Base-by-base conservation (phyloP, 106 monocot species). In the Dendrobium huoshanense region DNA sequence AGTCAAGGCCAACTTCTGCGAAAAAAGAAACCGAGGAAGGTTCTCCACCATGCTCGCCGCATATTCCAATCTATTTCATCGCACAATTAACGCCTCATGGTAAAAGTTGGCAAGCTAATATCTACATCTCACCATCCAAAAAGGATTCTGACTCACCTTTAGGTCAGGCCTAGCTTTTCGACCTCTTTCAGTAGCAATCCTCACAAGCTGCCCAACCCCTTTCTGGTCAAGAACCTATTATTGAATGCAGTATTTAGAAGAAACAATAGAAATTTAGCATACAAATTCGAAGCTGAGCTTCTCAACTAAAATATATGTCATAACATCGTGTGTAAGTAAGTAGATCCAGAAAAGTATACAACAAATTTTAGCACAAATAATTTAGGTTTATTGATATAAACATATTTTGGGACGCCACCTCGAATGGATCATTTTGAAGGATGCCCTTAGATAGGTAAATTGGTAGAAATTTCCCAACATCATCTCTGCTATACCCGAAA, bases 401-500 rank as follows among this genome's bases (percentile, higher is more conserved):
- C 61, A 61, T 61, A 9, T 61, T 61, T 4, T 61, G 61, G 22
- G 61, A 61, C 61, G 8, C 61, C 80, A 94, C 97, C 94, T 94
- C 97, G 80, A 97, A 97, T n/a, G 97, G 97, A 88, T 97, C 97
- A 80, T 76, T 83, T 80, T 97, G 97, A 48, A 97, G 92, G n/a
- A 97, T 74, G 27, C 92, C 94, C 77, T 94, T 84, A 49, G 94
- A 81, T 47, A 94, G 61, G 72, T 97, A 97, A 75, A 88, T 88
- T 19, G 94, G 94, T 29, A 97, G 88, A 86, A 97, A 97, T 83
- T 94, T 97, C 44, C 92, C 97, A 79, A 86, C 97, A 87, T 97
- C 97, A 84, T 94, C 97, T 89, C 97, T 92, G 25, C 97, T 97
- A 64, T 97, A 97, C 82, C 97, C 97, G 79, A 97, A 97, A 15